These are phyloP conservation scores for Dimocarpus longan DNA, from an alignment of 345 rosid species.

Conservation along the genomic window DNA sequence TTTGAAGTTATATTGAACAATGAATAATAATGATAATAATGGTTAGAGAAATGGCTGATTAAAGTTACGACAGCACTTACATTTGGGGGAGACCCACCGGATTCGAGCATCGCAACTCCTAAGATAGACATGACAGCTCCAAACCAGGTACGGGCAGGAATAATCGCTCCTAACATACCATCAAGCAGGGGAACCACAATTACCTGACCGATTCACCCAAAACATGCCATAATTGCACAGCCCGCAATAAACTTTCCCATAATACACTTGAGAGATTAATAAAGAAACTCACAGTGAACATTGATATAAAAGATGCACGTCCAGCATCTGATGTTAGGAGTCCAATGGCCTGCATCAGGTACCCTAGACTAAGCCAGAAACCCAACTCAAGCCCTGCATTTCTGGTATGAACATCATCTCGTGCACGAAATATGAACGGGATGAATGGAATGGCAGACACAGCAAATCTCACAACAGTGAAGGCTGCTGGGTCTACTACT, in stretches of 20 bases:
- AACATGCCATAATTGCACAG: conserved; percentile 12
- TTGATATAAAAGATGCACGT: conserved; percentile 55
- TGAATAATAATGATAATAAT: neutral
- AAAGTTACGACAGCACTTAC: conserved; percentile 31
- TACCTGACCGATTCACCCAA: conserved; percentile 44
- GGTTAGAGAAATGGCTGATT: conserved; percentile 2
- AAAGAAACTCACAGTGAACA: conserved; percentile 51
- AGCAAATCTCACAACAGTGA: conserved; percentile 52
- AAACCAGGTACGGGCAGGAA: conserved; percentile 66
- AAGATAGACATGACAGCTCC: conserved; percentile 57
- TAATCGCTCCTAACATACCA: conserved; percentile 67
- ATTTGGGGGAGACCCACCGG: conserved; percentile 61
- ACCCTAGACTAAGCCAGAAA: conserved; percentile 61
- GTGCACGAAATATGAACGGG: conserved; percentile 46
- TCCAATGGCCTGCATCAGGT: conserved; percentile 61
- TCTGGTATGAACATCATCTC: conserved; percentile 45
- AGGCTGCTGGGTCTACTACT: conserved; percentile 51
- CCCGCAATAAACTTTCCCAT: conserved; percentile 7
- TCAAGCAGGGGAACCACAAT: conserved; percentile 72
- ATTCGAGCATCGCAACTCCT: conserved; percentile 67
- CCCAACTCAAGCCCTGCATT: conserved; percentile 72
- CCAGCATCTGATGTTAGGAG: conserved; percentile 62
- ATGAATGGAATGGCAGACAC: conserved; percentile 58
- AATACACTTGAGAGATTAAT: neutral
- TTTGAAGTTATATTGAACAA: neutral